Base-by-base conservation (phyloP, 1,139 yeast genomes). In the Chernovozyma sophiae-reginae region DNA sequence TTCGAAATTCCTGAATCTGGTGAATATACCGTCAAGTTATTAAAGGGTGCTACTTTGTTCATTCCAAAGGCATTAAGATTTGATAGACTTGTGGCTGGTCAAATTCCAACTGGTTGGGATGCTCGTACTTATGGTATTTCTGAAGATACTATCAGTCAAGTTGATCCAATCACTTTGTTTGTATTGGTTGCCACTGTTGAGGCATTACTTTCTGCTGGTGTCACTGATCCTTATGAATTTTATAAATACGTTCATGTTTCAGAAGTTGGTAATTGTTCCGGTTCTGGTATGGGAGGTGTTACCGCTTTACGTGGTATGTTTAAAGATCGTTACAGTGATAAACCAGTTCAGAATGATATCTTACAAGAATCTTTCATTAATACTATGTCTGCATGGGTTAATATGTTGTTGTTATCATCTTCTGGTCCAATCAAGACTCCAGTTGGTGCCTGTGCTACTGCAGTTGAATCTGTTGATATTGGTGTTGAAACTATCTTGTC, bases 261-360 rank as follows among this genome's bases (percentile, higher is more conserved):
- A 36, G 97, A 92, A 68, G 90, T 92, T 51, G 98, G 98, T 73
- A 92, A 92, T 79, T 89, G 97, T 76, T 85, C 96, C 36, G 98
- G 98, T 73, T 89, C 97, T 41, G 98, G 98, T 79, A 90, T 92
- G 95, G 98, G 98, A 68, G 98, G 98, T 82, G 95, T 90, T 49
- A 65, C 84, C 52, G 98, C 98, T 40, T 71, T 92, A 59, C 86
- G 95, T 66, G 97, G 97, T 53, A 92, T 92, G 97, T 92, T 89
- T 74, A 89, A 78, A 68, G 96, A 90, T 61, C 82, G 98, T 71
- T 90, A 74, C 71, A 72, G 79, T 51, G 98, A 92, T 60, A 75
- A 74, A 64, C 96, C 96, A 41, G 96, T 90, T 41, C 98, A 92
- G 72, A 92, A 86, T 60, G 98, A 92, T 67, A 84, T 92, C 52